Evolutionary conservation across 352 stramenopile species (phyloP).

Genomic region (Phytophthora sansomeana): DNA sequence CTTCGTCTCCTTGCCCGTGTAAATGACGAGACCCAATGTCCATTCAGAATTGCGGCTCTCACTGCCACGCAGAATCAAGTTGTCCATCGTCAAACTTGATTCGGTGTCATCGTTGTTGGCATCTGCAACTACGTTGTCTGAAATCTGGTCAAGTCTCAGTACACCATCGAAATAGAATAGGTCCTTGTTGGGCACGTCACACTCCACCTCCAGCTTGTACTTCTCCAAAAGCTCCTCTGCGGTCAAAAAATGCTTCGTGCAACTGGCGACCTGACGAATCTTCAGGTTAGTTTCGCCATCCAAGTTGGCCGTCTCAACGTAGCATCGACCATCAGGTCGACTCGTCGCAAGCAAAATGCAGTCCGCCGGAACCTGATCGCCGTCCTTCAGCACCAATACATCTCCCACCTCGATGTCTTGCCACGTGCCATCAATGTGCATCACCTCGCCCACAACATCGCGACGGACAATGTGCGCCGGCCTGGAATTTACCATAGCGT

Average conservation of each 20-base stretch:
- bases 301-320: conserved; percentile 88
- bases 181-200: conserved; percentile 86
- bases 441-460: conserved; percentile 59
- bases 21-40: conserved; percentile 87
- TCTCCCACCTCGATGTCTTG: conserved; percentile 89
- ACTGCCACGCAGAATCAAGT: conserved; percentile 86
- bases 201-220: conserved; percentile 75
- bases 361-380: conserved; percentile 84
- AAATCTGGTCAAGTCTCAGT: conserved; percentile 47
- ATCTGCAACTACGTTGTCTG: conserved; percentile 17
- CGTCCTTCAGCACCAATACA: conserved; percentile 81
- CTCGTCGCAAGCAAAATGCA: conserved; percentile 85
- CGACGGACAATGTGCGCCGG: conserved; percentile 76
- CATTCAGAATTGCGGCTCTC: conserved; percentile 89
- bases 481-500: conserved; percentile 83
- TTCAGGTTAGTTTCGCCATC: conserved; percentile 92
- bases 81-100: conserved; percentile 87
- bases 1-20: conserved; percentile 87
- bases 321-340: conserved; percentile 77
- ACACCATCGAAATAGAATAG: conserved; percentile 89
- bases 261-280: conserved; percentile 80
- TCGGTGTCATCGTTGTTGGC: conserved; percentile 35
- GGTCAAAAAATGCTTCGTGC: conserved; percentile 79
- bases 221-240: conserved; percentile 79
- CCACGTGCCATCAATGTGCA: conserved; percentile 80